Base-by-base conservation (phyloP, 1,284 basidiomycete genomes). In the Irpex sp. region DNA sequence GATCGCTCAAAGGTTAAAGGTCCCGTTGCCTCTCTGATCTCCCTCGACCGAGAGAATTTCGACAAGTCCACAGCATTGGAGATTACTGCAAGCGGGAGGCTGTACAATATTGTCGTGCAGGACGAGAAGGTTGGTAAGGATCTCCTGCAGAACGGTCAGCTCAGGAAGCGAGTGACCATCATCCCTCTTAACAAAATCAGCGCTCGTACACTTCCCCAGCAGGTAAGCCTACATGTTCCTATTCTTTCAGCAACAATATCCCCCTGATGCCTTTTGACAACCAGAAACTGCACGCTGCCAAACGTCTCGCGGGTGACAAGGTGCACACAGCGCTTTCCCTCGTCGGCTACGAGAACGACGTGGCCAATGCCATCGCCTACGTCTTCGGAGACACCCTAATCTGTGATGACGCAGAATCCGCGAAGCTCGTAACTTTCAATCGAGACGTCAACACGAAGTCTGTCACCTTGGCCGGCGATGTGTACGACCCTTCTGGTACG, bases 61-160 rank as follows among this genome's bases (percentile, higher is more conserved):
- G 79, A 87, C 67, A 91, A 90, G 64, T 86, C 94, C 1, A 94
- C 93, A 0, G 97, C 96, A 1, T 83, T 99, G 23, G 97, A 99
- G 75, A 90, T 98, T 64, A 89, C 93, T 35, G 96, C 96, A 0
- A 95, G 96, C 2, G 89, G 86, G 1, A 90, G 91, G 65, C 80
- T 99, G n/a, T 98, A 93, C 78, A 96, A 98, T 65, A 91, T 96
- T 47, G 91, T 98, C 19, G 93, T 98, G 19, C 87, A 96, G 67
- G 90, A 97, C 72, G 94, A 98, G 73, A 83, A 83, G 62, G 86
- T 96, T 58, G 95, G 94, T 49, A 91, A 92, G 65, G 87, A 93
- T 48, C 81, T 99, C 28, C 79, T 99, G 55, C 83, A 89, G 67
- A 86, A 93, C 57, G 94, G 94, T 36, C 82, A 81, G 61, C 85